A percentile compares a stretch with the other conserved stretches of the same genome.
These are phyloP conservation scores for Pontederia crassipes DNA, from an alignment of 176 grass and related monocot species.

Conservation along the genomic window DNA sequence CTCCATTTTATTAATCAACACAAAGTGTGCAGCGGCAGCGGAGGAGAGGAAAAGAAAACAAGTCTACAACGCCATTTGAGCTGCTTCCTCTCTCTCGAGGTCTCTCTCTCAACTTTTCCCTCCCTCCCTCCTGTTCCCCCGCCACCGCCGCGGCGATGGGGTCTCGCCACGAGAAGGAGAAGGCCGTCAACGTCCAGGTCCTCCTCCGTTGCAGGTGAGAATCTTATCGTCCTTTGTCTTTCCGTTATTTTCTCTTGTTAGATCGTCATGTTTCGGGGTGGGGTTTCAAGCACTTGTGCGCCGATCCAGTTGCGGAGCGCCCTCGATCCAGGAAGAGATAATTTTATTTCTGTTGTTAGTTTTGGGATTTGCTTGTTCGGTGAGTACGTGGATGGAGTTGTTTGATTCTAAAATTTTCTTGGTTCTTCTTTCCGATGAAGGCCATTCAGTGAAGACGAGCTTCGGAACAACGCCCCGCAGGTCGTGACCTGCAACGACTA, in stretches of 20 bases:
- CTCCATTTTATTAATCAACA: too few relatives aligned
- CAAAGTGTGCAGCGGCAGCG: too few relatives aligned
- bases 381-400: not conserved
- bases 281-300: not conserved
- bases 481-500: constrained; percentile 88
- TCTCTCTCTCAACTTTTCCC: not conserved
- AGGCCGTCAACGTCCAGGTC: constrained; percentile 95
- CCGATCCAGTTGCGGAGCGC: not conserved
- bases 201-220: constrained; percentile 91
- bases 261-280: constrained; percentile 1
- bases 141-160: constrained; percentile 31
- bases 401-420: not conserved
- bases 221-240: not conserved
- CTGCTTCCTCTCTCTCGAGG: not conserved
- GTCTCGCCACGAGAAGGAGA: constrained; percentile 92
- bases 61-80: not conserved
- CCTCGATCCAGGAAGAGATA: not conserved
- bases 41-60: too few relatives aligned
- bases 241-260: too few relatives aligned
- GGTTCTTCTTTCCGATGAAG: constrained; percentile 22
- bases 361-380: not conserved
- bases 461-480: constrained; percentile 80
- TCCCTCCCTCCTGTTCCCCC: not conserved
- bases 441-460: constrained; percentile 82
- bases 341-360: not conserved